These are phyloP conservation scores for Botrytis galanthina DNA, from an alignment of 2,329 filamentous ascomycete species.

Conservation along the genomic window DNA sequence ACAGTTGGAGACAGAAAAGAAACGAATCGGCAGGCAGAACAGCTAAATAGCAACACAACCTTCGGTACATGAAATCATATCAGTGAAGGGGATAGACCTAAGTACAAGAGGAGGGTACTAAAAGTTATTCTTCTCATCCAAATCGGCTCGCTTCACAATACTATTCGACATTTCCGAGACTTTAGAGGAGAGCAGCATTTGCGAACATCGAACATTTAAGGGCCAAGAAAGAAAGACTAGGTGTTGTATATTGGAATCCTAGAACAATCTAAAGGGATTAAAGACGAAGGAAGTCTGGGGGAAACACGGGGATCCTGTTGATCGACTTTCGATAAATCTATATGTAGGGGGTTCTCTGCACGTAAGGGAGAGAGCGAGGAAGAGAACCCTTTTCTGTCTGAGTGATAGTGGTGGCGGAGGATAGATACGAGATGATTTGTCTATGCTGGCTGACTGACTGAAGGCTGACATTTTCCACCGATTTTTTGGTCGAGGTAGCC, in stretches of 20 bases:
- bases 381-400: background rate
- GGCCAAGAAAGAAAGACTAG: background rate
- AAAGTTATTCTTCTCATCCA: background rate
- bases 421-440: background rate
- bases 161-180: background rate
- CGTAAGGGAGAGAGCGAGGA: background rate
- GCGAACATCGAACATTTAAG: background rate
- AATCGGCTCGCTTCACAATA: background rate
- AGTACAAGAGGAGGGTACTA: background rate
- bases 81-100: background rate
- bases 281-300: background rate
- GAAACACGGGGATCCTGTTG: background rate
- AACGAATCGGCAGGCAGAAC: background rate
- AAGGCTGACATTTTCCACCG: background rate
- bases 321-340: background rate
- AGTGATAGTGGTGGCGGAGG: background rate
- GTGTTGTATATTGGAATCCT: background rate
- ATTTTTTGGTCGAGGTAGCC: background rate
- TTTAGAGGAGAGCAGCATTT: background rate
- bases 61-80: background rate
- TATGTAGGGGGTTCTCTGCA: background rate
- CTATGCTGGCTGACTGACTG: background rate
- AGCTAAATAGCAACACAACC: too few species aligned
- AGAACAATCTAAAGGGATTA: background rate
- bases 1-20: background rate